Evolutionary conservation across 2,329 filamentous ascomycete species (phyloP), one percentile per base, ranked within the genome.

Genomic region (Botrytis aclada): DNA sequence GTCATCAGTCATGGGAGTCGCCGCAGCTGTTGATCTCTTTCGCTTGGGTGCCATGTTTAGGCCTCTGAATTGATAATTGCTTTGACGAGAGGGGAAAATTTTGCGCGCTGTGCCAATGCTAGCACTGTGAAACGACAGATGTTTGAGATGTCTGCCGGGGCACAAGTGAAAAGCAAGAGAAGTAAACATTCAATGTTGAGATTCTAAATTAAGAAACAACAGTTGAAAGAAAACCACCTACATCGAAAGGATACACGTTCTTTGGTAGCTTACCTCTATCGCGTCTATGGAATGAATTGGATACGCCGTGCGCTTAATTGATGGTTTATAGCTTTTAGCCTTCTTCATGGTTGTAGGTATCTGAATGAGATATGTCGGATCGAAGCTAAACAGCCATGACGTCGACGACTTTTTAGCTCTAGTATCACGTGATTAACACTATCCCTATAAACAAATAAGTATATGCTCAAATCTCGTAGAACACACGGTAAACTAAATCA

Each of bases 31-130:
- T 14, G 77, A 78, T 74, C 79, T 79, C 73, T 79, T 80, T 32
- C 77, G 78, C 63, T 80, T 80, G 0, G 77, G 78, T 73, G 77
- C 75, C 79, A 80, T 80, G 58, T 67, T 56, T 39, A 69, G 25
- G 39, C 54, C 29, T 20, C 32, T 45, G 45, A 43, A 9, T 37
- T 25, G 32, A 45, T 25, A 67, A 58, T 18, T 41, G n/a, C 7
- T 22, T 41, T 8, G 41, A 25, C 18, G 41, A 61, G 20, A 16
- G 25, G 29, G n/a, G 22, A 18, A 16, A 32, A 7, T 37, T 47
- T 39, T 72, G n/a, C 45, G 60, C 58, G n/a, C 18, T 45, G 51
- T 29, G 14, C 62, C 20, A 22, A 47, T 60, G 29, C 39, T 61
- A 29, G 51, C 22, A 12, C 18, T 34, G 22, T 29, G n/a, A 66